A percentile compares a stretch with the other conserved stretches of the same genome.
phyloP scores from a whole-genome alignment of 768 basidiomycete genomes.

The Amanita pseudoporphyria region DNA sequence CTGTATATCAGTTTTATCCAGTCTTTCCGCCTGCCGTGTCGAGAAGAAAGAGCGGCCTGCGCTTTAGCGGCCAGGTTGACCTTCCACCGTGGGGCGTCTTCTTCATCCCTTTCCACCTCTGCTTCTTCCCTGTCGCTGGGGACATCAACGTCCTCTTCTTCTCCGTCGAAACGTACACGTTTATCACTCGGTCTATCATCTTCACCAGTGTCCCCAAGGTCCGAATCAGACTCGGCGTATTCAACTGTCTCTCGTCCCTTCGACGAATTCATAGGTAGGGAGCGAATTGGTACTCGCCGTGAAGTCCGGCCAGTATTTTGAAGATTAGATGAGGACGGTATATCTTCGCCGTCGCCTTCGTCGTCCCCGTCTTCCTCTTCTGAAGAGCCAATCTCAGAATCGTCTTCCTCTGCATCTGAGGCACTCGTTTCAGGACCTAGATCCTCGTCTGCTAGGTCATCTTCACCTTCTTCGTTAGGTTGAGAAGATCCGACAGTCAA shows the following conservation, averaged over 20 bases:
- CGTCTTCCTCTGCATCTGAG: conserved; percentile 4
- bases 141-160: conserved; percentile 34
- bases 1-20: conserved; percentile 85
- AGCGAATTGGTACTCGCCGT: conserved; percentile 35
- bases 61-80: conserved; percentile 39
- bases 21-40: conserved; percentile 41
- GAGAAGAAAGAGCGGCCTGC: conserved; percentile 31
- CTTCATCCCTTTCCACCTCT: conserved; percentile 26
- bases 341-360: conserved; percentile 13
- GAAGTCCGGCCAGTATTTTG: conserved; percentile 43
- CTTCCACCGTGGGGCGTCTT: conserved; percentile 67
- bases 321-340: conserved; percentile 10
- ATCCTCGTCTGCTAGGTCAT: conserved; percentile 23
- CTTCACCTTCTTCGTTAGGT: conserved; percentile 25
- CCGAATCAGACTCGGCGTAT: conserved; percentile 77
- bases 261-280: conserved; percentile 23
- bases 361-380: conserved; percentile 17
- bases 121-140: conserved; percentile 38
- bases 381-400: conserved; percentile 8
- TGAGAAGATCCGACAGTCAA: conserved; percentile 38
- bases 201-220: conserved; percentile 42
- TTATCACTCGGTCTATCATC: conserved; percentile 10
- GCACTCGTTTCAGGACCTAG: conserved; percentile 10
- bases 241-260: conserved; percentile 36
- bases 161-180: conserved; percentile 37